Conservation (phyloP, 306 rosid genomes). For the Quercus rubra region DNA sequence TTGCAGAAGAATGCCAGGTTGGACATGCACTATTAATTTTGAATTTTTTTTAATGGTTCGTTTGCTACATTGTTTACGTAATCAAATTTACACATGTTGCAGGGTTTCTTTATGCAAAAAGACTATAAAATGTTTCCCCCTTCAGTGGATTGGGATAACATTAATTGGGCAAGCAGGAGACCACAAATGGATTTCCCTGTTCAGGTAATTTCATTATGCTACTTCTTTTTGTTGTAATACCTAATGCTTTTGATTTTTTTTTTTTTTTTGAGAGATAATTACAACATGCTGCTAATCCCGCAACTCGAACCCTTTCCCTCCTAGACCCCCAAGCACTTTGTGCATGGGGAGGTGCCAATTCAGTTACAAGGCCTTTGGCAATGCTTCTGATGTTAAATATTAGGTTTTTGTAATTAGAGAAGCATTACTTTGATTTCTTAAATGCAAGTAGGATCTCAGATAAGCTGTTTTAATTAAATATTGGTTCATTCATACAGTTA, state of each 20-base stretch:
- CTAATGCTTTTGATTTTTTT: not conserved
- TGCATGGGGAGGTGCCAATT: too few species aligned
- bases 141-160: slow-evolving; percentile 88
- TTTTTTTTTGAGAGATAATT: too few species aligned
- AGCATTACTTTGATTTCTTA: slow-evolving; percentile 1
- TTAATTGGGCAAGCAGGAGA: slow-evolving; percentile 77
- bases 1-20: slow-evolving; percentile 89
- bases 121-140: slow-evolving; percentile 99
- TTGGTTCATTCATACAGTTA: not conserved
- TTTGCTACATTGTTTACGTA: slow-evolving; percentile 16
- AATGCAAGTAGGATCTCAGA: not conserved
- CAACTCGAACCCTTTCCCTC: too few species aligned
- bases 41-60: slow-evolving; percentile 1
- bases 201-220: slow-evolving; percentile 55
- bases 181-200: slow-evolving; percentile 99
- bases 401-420: not conserved
- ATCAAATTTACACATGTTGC: slow-evolving; percentile 9
- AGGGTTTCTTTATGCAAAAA: slow-evolving; percentile 99
- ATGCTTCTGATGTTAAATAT: not conserved
- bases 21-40: slow-evolving; percentile 17
- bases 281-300: too few species aligned
- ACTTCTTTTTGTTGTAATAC: slow-evolving; percentile 4
- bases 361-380: too few species aligned
- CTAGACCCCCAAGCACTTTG: too few species aligned
- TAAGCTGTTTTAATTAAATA: slow-evolving; percentile 5